phyloP scores from a whole-genome alignment of 768 basidiomycete species.

The Auriculariales sp. region DNA sequence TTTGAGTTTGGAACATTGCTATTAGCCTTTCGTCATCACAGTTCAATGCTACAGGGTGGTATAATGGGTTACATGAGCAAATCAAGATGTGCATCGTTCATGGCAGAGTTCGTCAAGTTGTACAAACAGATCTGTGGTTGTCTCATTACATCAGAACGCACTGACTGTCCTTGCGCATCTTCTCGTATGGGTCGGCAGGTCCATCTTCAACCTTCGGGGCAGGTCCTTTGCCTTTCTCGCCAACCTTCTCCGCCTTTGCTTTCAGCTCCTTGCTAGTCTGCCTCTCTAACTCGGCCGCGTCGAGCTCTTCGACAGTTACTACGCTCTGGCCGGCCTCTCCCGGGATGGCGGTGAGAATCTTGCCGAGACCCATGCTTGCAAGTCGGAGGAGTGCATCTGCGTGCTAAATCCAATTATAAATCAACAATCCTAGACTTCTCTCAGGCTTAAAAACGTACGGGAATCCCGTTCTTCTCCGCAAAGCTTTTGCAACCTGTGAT shows the following conservation, averaged over 20 bases:
- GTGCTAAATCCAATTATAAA: no score
- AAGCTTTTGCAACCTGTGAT: constrained; percentile 9
- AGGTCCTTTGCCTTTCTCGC: constrained; percentile 2
- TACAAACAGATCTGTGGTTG: no score
- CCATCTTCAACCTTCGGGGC: constrained; percentile 1
- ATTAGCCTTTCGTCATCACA: no score
- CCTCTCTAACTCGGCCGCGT: constrained; percentile 9
- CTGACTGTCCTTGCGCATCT: constrained; percentile 6
- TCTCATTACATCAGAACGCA: constrained; percentile 6
- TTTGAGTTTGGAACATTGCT: no score
- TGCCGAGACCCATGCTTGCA: constrained; percentile 6
- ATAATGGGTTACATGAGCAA: no score
- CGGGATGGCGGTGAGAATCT: constrained; percentile 7
- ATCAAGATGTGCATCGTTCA: no score
- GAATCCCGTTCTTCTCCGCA: constrained; percentile 9
- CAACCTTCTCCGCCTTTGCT: constrained; percentile 4
- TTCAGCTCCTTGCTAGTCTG: constrained; percentile 4
- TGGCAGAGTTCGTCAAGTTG: no score
- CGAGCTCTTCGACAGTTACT: constrained; percentile 6
- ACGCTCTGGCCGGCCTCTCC: constrained; percentile 2
- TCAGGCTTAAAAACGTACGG: no score
- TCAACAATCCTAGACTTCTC: no score
- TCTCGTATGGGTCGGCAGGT: constrained; percentile 5
- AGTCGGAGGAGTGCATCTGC: constrained; percentile 8
- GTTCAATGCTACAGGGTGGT: no score